Percentiles rank a stretch among this genome's conserved stretches.
These are phyloP conservation scores for Solanum pennellii DNA, from an alignment of 257 asterid genomes.

Conservation along the genomic window DNA sequence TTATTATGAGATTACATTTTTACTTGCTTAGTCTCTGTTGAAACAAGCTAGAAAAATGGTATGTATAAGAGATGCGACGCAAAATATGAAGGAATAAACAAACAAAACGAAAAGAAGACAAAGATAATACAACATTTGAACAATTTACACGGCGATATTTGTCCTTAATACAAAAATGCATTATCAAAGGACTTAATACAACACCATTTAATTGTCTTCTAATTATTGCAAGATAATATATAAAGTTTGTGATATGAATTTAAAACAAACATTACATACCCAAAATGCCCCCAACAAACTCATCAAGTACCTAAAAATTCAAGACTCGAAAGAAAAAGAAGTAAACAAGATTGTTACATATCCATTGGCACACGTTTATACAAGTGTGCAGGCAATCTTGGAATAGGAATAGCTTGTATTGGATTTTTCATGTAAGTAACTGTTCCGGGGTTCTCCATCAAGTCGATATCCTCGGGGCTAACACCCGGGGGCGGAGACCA, in stretches of 20 bases:
- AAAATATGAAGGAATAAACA: neutral
- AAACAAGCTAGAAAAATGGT: neutral
- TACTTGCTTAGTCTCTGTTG: neutral
- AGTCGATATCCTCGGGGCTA: slow-evolving; percentile 56
- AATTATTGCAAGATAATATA: neutral
- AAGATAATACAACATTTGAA: neutral
- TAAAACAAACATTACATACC: neutral
- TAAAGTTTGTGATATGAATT: neutral
- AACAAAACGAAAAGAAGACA: neutral
- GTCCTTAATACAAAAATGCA: neutral
- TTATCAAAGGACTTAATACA: neutral
- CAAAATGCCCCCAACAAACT: neutral
- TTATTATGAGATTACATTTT: neutral
- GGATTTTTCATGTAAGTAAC: slow-evolving; percentile 88
- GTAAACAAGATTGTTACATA: neutral
- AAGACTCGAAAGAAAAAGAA: neutral
- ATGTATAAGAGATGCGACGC: neutral
- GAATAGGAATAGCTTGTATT: slow-evolving; percentile 46
- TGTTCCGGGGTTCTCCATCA: slow-evolving; percentile 76
- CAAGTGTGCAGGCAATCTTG: slow-evolving; percentile 47
- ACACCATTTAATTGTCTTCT: neutral
- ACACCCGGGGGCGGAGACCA: slow-evolving; percentile 46
- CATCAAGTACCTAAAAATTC: neutral
- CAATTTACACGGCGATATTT: neutral
- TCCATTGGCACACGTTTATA: slow-evolving; percentile 35